Base-by-base conservation (phyloP, 192 early-diverging fungal genomes). In the Mortierella alpina region DNA sequence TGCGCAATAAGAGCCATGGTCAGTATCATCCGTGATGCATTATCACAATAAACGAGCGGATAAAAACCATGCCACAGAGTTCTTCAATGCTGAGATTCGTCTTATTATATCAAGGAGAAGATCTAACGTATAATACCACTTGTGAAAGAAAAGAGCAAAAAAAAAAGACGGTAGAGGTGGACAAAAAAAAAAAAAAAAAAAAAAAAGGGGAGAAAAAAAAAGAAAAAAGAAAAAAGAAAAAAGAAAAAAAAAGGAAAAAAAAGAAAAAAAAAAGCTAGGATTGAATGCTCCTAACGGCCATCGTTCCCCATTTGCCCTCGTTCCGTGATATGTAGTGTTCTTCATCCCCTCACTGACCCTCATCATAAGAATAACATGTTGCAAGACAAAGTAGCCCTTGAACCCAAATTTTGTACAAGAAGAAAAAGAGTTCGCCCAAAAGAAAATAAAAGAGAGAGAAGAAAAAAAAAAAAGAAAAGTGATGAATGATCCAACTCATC, bases 1-100 rank as follows among this genome's bases (percentile, higher is more conserved):
- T 84, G 88, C 87, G 18, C 68, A 78, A 52, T 78, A 71, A 64
- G 51, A 13, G 6, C 31, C 31, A 31, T 31, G 31, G 31, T 31
- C 31, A 31, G 50, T 51, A 51, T 4, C 50, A 2, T 15, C 50
- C 31, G 31, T 31, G 31, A 31, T 31, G 31, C 31, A 3, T 2
- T 31, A 31, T 31, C 3, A 31, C 31, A 31, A 31, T 31, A 31
- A 31, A 31, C 31, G 31, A 31, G 31, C 31, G 31, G 31, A 31
- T 31, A 31, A 31, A 31, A 31, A 31, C 3, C 31, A 31, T 31
- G 31, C 3, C 31, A 31, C 31, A 31, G 31, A 31, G 31, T 31
- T 31, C 31, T 31, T 31, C 31, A 31, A 31, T 31, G 31, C 31
- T 31, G 31, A 31, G 31, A 31, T 1, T 31, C 31, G 31, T 31